Evolutionary conservation across 257 asterid genomes (phyloP).

Genomic region (Osmanthus fragrans): DNA sequence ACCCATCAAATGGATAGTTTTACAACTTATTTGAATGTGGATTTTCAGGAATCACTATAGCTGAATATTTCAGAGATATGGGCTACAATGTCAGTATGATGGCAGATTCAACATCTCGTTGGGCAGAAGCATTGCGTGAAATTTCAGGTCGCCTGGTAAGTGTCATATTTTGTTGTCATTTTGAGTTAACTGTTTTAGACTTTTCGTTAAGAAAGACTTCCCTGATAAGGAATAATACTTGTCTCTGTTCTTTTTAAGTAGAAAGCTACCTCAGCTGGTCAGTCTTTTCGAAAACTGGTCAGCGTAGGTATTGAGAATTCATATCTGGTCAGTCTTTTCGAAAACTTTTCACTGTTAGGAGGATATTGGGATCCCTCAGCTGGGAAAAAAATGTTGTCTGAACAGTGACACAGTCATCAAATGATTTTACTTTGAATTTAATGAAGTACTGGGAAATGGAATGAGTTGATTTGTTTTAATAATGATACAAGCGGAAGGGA

Average conservation of each 20-base stretch:
- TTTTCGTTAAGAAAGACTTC: conserved; percentile 1
- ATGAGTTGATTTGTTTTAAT: neutral
- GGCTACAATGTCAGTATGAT: conserved; percentile 99
- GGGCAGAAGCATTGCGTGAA: conserved; percentile 99
- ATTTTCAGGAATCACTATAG: conserved; percentile 89
- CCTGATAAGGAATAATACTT: conserved; percentile 14
- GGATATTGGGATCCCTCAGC: neutral
- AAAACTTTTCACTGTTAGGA: no score
- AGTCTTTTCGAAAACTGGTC: no score
- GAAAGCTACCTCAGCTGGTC: neutral
- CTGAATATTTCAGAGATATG: conserved; percentile 99
- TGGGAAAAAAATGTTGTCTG: neutral
- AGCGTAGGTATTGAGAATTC: neutral
- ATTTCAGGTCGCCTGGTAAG: conserved; percentile 99
- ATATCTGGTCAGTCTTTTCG: no score
- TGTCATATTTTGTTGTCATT: conserved; percentile 21
- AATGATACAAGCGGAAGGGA: neutral
- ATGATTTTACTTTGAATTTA: neutral
- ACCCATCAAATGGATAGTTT: conserved; percentile 8
- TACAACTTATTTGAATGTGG: conserved; percentile 24
- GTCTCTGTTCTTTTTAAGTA: neutral
- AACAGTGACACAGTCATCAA: neutral
- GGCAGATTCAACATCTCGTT: conserved; percentile 99
- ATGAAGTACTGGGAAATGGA: neutral
- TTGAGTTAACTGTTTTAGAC: neutral